Percentiles rank a stretch among this genome's conserved stretches.
These are phyloP conservation scores for Agaricus blazei DNA, from an alignment of 768 basidiomycete genomes.

Conservation along the genomic window DNA sequence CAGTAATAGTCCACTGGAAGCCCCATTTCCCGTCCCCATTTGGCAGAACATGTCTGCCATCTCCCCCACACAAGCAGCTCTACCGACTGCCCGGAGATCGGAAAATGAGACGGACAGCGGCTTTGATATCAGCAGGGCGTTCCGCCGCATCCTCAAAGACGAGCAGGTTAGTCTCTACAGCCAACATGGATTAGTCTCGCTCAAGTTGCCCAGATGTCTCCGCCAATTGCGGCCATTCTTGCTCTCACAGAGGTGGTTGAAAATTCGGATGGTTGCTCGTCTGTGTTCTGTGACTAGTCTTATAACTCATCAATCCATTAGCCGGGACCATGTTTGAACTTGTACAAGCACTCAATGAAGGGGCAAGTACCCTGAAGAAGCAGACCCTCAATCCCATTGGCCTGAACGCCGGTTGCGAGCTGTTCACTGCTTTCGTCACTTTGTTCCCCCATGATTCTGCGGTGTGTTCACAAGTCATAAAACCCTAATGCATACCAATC, in stretches of 20 bases:
- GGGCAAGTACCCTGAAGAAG: slow-evolving; percentile 56
- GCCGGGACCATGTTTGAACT: slow-evolving; percentile 94
- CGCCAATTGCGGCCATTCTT: slow-evolving; percentile 85
- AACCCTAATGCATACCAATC: slow-evolving; percentile 11
- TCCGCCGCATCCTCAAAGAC: slow-evolving; percentile 56
- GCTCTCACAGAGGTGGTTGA: slow-evolving; percentile 80
- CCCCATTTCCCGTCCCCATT: too few relatives aligned
- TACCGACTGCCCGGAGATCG: slow-evolving; percentile 12
- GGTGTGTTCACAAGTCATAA: slow-evolving; percentile 36
- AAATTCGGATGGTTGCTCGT: slow-evolving; percentile 61
- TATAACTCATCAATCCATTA: slow-evolving; percentile 22
- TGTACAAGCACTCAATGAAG: slow-evolving; percentile 75
- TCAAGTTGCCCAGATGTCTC: slow-evolving; percentile 49
- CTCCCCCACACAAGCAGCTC: slow-evolving; percentile 10
- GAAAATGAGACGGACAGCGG: neutral
- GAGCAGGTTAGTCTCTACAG: slow-evolving; percentile 42
- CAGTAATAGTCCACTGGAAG: too few relatives aligned
- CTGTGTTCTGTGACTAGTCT: neutral
- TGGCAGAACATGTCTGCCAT: slow-evolving; percentile 4
- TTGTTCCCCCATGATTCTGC: slow-evolving; percentile 77
- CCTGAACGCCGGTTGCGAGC: slow-evolving; percentile 82
- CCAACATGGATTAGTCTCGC: neutral
- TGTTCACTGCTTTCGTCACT: slow-evolving; percentile 88
- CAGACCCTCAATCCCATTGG: slow-evolving; percentile 76
- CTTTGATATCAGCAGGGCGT: slow-evolving; percentile 44